These are phyloP conservation scores for Globisporangium solare DNA, from an alignment of 352 stramenopile genomes.

Conservation along the genomic window DNA sequence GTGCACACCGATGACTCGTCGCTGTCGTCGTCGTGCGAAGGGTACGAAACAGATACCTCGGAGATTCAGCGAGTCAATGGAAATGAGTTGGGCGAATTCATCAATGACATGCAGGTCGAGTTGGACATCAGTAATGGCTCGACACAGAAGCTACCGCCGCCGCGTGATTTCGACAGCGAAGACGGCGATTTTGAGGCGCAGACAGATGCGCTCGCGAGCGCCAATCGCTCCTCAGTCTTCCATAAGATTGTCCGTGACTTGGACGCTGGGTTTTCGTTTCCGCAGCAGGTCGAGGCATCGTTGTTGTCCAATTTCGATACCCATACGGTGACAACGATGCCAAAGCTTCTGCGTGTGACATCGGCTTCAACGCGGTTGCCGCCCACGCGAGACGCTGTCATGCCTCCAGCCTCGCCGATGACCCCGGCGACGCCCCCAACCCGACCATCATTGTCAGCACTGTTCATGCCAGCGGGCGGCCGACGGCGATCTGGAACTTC, in stretches of 20 bases:
- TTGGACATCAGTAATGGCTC: neutral
- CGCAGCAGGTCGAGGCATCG: slow-evolving; percentile 29
- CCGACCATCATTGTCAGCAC: slow-evolving; percentile 29
- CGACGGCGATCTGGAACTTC: slow-evolving; percentile 20
- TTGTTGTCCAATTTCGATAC: slow-evolving; percentile 21
- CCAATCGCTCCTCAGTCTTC: slow-evolving; percentile 22
- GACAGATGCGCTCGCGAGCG: slow-evolving; percentile 2
- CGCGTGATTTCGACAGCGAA: slow-evolving; percentile 18
- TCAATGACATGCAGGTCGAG: slow-evolving; percentile 19
- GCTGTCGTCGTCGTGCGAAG: slow-evolving; percentile 21
- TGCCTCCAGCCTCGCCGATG: neutral
- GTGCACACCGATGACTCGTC: slow-evolving; percentile 27
- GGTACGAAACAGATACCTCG: slow-evolving; percentile 25
- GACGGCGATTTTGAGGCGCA: slow-evolving; percentile 20
- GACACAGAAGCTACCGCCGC: neutral
- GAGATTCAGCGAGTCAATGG: slow-evolving; percentile 15
- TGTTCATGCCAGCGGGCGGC: slow-evolving; percentile 27
- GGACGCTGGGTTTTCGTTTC: slow-evolving; percentile 51
- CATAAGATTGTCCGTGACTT: slow-evolving; percentile 56
- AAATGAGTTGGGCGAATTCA: slow-evolving; percentile 24
- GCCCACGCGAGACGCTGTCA: slow-evolving; percentile 2
- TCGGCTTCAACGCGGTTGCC: slow-evolving; percentile 16
- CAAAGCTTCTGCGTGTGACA: slow-evolving; percentile 3
- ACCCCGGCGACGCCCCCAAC: slow-evolving; percentile 10
- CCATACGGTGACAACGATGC: too few species aligned